Evolutionary conservation across 140 eudicot species (phyloP), one percentile per base, ranked within the genome.

Genomic region (Flaveria floridana): DNA sequence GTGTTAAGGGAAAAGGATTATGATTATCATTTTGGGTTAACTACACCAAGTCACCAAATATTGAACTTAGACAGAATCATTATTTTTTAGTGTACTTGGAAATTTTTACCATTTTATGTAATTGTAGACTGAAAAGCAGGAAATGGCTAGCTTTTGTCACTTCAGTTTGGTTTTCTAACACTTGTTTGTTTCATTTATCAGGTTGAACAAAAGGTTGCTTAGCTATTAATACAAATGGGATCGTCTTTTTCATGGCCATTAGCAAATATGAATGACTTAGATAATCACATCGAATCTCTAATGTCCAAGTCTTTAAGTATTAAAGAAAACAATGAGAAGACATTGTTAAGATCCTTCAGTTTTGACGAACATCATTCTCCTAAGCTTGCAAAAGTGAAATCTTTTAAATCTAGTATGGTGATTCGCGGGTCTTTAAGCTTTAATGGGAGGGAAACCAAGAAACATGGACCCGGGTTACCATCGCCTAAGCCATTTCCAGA

Each of bases 401-500:
- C 89, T 56, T 74, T 61, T 76, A 84, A 84, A 30, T 83, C 95
- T 50, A 75, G 66, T 50, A 55, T 64, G 55, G 78, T 82, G 84
- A 82, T 80, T 75, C 82, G 87, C 70, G 89, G 89, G 53, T 84
- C 96, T 73, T 47, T 82, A 69, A 84, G 91, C 78, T 85, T 84
- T 74, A 82, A 80, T 6, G 84, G 81, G 15, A 78, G 81, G 70
- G 68, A 72, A 20, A 44, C 41, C 16, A 57, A 37, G 46, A 3
- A 14, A 72, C 65, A 11, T 11, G 76, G 51, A 34, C 76, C 67
- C 52, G 9, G 55, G 37, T 59, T 47, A 47, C 69, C 82, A 65
- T 37, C 7, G 51, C 7, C 25, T 34, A 65, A 65, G 51, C 70
- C 65, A n/a, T 64, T 53, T 15, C 74, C 70, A 16, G 37, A 65